Conservation (phyloP, 2,329 filamentous ascomycete species). For the Botrytis porri region DNA sequence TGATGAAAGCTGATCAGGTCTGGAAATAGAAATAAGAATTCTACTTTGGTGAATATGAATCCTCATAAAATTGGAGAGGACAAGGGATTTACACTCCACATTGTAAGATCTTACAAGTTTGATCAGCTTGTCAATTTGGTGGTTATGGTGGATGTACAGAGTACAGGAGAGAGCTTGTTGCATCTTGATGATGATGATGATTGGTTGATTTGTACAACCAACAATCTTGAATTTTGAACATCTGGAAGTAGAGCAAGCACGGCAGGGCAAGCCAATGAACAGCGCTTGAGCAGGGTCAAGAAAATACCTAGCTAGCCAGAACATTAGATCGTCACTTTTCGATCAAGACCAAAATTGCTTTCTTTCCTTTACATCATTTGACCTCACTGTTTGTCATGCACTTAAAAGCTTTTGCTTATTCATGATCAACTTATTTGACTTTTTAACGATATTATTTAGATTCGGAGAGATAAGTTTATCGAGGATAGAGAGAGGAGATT, state of each 20-base stretch:
- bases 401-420: constrained; percentile 13
- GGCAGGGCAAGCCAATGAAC: neutral
- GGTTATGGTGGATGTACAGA: neutral
- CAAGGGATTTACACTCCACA: neutral
- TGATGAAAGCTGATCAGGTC: neutral
- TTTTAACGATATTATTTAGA: neutral
- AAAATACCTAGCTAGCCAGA: neutral
- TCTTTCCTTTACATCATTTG: constrained; percentile 14
- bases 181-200: neutral
- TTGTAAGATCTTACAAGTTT: neutral
- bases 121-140: neutral
- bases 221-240: constrained; percentile 5
- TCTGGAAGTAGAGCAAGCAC: neutral
- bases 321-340: constrained; percentile 12
- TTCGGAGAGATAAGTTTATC: neutral
- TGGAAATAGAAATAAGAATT: neutral
- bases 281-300: neutral
- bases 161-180: neutral
- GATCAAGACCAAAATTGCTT: neutral
- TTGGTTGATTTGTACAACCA: neutral
- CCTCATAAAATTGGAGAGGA: neutral
- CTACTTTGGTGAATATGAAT: neutral
- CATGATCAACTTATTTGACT: neutral
- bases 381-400: constrained; percentile 14
- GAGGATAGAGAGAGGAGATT: constrained; percentile 11